These are phyloP conservation scores for Bryoglossum gracile DNA, from an alignment of 495 filamentous ascomycete species.

Conservation along the genomic window DNA sequence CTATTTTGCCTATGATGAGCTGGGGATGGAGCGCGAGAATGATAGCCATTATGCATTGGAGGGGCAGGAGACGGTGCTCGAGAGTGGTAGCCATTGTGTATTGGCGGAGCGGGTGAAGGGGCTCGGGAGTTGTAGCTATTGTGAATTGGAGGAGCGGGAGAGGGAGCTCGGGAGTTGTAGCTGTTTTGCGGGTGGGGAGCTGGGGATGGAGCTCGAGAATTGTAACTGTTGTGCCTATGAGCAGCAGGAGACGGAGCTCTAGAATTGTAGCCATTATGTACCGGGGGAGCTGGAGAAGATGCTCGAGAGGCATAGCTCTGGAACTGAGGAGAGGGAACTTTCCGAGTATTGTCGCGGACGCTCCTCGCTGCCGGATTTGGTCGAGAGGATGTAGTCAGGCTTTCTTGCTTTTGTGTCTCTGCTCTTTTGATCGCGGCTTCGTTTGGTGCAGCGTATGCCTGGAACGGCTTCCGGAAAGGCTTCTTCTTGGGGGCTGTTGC, in stretches of 20 bases:
- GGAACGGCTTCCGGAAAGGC: conserved; percentile 64
- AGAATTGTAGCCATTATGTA: conserved; percentile 26
- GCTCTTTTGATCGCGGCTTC: conserved; percentile 44
- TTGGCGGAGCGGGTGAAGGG: conserved; percentile 44
- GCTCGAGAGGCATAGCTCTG: conserved; percentile 40
- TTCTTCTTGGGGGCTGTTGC: conserved; percentile 46
- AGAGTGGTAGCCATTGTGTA: conserved; percentile 31
- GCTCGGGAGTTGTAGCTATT: conserved; percentile 39
- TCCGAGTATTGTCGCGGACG: conserved; percentile 16
- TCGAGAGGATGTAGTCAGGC: conserved; percentile 27
- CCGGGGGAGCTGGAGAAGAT: conserved; percentile 36
- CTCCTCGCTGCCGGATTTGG: conserved; percentile 29
- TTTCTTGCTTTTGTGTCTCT: conserved; percentile 36
- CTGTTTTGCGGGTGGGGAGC: conserved; percentile 34
- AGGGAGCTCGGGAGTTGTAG: conserved; percentile 26
- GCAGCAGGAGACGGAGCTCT: conserved; percentile 52
- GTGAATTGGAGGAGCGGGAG: conserved; percentile 36
- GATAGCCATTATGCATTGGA: conserved; percentile 28
- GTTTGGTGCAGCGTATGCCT: conserved; percentile 55
- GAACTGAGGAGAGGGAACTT: conserved; percentile 43
- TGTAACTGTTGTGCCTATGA: conserved; percentile 30
- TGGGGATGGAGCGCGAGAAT: conserved; percentile 24
- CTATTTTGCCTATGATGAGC: no score
- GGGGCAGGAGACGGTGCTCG: conserved; percentile 26
- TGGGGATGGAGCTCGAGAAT: conserved; percentile 51